Evolutionary conservation across 2,329 filamentous ascomycete species (phyloP).

Genomic region (Ilyonectria mors-panacis): DNA sequence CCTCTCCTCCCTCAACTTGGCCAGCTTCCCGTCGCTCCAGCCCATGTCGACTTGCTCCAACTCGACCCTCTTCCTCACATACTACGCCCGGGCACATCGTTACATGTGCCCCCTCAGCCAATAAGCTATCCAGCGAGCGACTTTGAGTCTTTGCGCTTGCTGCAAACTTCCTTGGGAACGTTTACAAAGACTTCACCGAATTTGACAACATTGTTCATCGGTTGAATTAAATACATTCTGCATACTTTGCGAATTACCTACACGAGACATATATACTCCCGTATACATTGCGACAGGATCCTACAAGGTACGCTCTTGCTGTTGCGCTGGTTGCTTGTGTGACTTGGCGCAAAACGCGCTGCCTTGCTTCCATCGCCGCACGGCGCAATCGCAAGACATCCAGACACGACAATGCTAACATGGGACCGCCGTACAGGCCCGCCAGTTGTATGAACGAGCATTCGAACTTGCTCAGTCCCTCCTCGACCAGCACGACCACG

Average conservation of each 20-base stretch:
- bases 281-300: constrained; percentile 20
- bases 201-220: constrained; percentile 3
- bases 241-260: constrained; percentile 5
- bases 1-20: background rate
- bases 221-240: constrained; percentile 13
- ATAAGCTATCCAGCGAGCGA: constrained; percentile 69
- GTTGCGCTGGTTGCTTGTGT: background rate
- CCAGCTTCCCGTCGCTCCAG: constrained; percentile 17
- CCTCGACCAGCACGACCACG: constrained; percentile 11
- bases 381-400: constrained; percentile 8
- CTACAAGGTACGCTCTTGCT: constrained; percentile 28
- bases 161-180: constrained; percentile 58
- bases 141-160: constrained; percentile 79
- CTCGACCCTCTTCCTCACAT: constrained; percentile 25
- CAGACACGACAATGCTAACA: background rate
- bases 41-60: constrained; percentile 41
- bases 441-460: constrained; percentile 33
- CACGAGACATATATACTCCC: background rate
- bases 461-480: constrained; percentile 28
- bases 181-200: constrained; percentile 67
- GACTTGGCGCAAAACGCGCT: background rate
- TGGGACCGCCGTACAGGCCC: constrained; percentile 3
- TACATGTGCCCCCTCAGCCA: constrained; percentile 60
- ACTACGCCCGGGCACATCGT: constrained; percentile 52
- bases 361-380: background rate